A percentile compares a stretch with the other conserved stretches of the same genome.
Evolutionary conservation across 306 rosid species (phyloP).

Genomic region (Prunus davidiana): DNA sequence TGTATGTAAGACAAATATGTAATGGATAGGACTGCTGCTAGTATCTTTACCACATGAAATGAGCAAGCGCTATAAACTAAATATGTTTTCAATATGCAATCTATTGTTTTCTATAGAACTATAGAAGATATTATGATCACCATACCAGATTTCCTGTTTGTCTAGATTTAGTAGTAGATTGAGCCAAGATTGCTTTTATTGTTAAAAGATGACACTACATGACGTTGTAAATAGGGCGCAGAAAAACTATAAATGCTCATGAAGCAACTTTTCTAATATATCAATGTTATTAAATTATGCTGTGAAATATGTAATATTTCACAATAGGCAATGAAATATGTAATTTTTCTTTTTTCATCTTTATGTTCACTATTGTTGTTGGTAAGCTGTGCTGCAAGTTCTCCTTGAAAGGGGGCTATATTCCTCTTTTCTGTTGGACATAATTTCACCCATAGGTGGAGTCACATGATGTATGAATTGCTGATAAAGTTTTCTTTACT

Average conservation of each 20-base stretch:
- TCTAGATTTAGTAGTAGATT: no score
- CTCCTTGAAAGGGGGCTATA: neutral
- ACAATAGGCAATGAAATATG: no score
- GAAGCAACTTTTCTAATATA: neutral
- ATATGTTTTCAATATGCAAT: neutral
- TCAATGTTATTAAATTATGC: neutral
- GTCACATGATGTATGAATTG: neutral
- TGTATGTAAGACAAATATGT: neutral
- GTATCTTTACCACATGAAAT: neutral
- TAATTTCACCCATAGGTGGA: neutral
- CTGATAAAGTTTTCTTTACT: neutral
- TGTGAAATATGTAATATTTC: no score
- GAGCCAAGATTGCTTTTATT: no score
- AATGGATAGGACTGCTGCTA: neutral
- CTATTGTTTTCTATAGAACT: neutral
- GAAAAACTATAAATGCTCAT: neutral
- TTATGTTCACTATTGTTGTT: neutral
- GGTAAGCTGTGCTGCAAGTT: neutral
- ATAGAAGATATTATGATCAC: neutral
- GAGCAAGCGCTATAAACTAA: neutral
- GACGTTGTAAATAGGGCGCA: neutral
- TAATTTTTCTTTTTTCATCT: no score
- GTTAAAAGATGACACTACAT: no score
- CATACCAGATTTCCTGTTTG: neutral
- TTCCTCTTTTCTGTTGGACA: neutral